These are phyloP conservation scores for Ramaria rubella DNA, from an alignment of 768 basidiomycete species.

Conservation along the genomic window DNA sequence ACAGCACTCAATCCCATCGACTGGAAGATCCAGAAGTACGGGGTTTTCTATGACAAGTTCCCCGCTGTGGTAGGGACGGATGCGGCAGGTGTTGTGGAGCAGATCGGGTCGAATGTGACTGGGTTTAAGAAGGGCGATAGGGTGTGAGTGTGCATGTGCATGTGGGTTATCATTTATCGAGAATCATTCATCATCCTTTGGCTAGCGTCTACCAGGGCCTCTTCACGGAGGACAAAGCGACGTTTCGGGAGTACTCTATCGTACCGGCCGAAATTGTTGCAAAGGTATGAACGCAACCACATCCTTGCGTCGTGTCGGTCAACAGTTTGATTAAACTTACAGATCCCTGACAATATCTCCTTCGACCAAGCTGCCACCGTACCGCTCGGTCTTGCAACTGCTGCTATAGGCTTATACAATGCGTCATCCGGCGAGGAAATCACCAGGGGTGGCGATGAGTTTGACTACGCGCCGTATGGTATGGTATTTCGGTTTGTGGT, in stretches of 20 bases:
- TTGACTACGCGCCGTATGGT: no score
- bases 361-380: conserved; percentile 46
- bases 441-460: no score
- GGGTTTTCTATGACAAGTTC: conserved; percentile 32
- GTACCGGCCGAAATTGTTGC: conserved; percentile 33
- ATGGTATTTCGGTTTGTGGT: no score
- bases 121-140: conserved; percentile 45
- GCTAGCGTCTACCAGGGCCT: conserved; percentile 28
- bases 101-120: conserved; percentile 45
- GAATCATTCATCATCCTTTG: background rate
- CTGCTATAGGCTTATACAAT: conserved; percentile 43
- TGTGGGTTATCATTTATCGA: conserved; percentile 4
- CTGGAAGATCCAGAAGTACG: conserved; percentile 42
- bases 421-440: no score
- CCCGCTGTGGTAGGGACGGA: conserved; percentile 45
- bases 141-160: conserved; percentile 33
- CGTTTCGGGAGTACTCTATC: conserved; percentile 38
- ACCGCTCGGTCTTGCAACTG: conserved; percentile 43
- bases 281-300: conserved; percentile 26
- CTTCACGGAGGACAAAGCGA: conserved; percentile 30
- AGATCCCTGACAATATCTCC: conserved; percentile 42
- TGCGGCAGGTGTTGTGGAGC: conserved; percentile 44
- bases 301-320: background rate
- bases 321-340: background rate
- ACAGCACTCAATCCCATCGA: conserved; percentile 49